Base-by-base conservation (phyloP, 208 protist species). In the Trypanosoma vivax region DNA sequence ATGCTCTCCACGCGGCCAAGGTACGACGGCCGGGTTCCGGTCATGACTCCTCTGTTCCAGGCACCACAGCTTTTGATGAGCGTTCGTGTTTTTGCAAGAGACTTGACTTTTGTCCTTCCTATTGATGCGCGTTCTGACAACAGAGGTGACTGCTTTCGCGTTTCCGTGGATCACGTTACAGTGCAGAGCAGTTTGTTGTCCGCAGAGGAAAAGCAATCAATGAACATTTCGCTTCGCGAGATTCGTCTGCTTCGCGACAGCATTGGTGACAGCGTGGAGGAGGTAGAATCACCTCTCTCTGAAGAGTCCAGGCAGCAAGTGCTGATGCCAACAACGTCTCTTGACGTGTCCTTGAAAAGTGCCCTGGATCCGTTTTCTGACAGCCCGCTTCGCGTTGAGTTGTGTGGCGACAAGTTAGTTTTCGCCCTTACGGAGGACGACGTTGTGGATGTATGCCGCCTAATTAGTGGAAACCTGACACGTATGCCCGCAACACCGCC, bases 141-240 rank as follows among this genome's bases (percentile, higher is more conserved):
- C 37, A 33, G 18, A 28, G 19, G 33, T 50, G 45, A 66, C 68
- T 21, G 60, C 34, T 68, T 92, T 82, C 70, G 68, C 31, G 65
- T 70, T 6, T 60, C 71, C 2, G 68, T 92, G 2, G 70, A 79
- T 23, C 64, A 73, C 53, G 34, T 90, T 23, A 54, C 56, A 6
- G 53, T 88, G 31, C 73, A 86, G 65, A 90, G 68, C 65, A 89
- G 73, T 57, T 58, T 92, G 28, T 60, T 77, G 38, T 53, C 73
- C 1, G 49, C 61, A 28, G 73, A 85, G 33, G 62, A 73, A 28
- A 69, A 82, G 49, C 64, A 86, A 61, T 57, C 69, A 18, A 86
- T 73, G 68, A 77, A 66, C 45, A 71, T 92, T 24, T 83, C 79
- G 0, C 69, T 92, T 33, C 60, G 64, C 25, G 73, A 82, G 52